These are phyloP conservation scores for Naematelia aurantialba DNA, from an alignment of 768 basidiomycete species.

Conservation along the genomic window DNA sequence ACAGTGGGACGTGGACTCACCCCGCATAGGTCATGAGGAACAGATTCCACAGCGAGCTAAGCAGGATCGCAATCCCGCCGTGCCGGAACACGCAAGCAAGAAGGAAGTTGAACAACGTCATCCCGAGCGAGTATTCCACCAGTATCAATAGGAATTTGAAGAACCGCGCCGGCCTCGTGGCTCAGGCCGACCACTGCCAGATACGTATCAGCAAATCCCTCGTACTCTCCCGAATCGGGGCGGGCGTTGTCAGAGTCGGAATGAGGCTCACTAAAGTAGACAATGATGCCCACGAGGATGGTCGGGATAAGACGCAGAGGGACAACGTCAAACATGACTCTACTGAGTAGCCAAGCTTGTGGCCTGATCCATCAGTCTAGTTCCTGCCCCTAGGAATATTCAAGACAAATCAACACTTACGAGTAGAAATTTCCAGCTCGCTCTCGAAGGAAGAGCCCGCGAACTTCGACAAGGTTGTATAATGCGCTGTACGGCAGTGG, in stretches of 20 bases:
- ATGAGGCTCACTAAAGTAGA: slow-evolving; percentile 46
- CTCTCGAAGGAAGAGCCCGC: slow-evolving; percentile 85
- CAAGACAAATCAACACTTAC: slow-evolving; percentile 50
- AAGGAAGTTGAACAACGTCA: slow-evolving; percentile 89
- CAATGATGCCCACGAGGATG: slow-evolving; percentile 72
- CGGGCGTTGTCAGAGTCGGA: too few relatives aligned
- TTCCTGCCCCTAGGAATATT: slow-evolving; percentile 4
- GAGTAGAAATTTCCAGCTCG: slow-evolving; percentile 80
- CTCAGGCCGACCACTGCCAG: slow-evolving; percentile 72
- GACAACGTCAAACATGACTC: slow-evolving; percentile 81
- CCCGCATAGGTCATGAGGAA: slow-evolving; percentile 53
- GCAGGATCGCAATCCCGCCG: slow-evolving; percentile 82
- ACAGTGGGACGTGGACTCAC: slow-evolving; percentile 17
- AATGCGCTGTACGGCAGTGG: slow-evolving; percentile 58
- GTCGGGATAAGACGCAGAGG: slow-evolving; percentile 86
- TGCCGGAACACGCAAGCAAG: slow-evolving; percentile 78
- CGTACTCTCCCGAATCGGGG: not conserved
- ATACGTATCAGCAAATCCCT: not conserved
- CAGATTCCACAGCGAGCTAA: slow-evolving; percentile 60
- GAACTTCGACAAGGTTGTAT: slow-evolving; percentile 77
- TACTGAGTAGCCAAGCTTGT: slow-evolving; percentile 83
- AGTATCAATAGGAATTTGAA: slow-evolving; percentile 94
- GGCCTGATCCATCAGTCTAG: slow-evolving; percentile 58
- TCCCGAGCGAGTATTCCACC: slow-evolving; percentile 74
- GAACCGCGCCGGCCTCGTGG: slow-evolving; percentile 69